phyloP scores from a whole-genome alignment of 306 rosid species.

The Gillenia trifoliata region DNA sequence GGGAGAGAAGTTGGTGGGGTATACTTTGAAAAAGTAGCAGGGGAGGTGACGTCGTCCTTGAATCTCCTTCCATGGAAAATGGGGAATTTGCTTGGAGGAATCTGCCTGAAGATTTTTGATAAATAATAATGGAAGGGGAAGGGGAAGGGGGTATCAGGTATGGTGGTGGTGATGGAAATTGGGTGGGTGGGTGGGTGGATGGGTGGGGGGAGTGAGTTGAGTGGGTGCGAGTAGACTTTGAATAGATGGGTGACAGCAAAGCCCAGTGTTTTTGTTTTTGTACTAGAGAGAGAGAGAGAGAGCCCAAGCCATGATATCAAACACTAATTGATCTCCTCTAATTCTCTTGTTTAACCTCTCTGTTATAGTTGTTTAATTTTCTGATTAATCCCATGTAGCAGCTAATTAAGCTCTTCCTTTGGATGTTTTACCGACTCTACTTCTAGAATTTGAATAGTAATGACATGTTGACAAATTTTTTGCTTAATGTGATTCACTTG shows the following conservation, averaged over 20 bases:
- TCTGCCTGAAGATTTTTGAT: constrained; percentile 60
- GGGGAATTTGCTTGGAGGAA: constrained; percentile 34
- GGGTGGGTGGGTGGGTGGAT: constrained; percentile 14
- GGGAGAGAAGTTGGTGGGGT: constrained; percentile 23
- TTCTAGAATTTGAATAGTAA: background rate
- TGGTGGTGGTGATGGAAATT: constrained; percentile 9
- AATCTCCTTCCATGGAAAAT: constrained; percentile 7
- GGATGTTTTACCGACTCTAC: background rate
- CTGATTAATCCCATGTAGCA: background rate
- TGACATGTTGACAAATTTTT: background rate
- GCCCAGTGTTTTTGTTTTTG: background rate
- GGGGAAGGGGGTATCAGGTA: constrained; percentile 1
- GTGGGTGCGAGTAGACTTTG: constrained; percentile 20
- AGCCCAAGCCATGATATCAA: background rate
- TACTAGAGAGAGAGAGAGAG: constrained; percentile 8
- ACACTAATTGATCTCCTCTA: background rate
- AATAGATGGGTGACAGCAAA: constrained; percentile 23
- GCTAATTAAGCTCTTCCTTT: background rate
- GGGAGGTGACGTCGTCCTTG: constrained; percentile 19
- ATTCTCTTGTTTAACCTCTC: background rate
- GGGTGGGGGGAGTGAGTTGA: constrained; percentile 19
- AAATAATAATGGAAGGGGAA: constrained; percentile 33
- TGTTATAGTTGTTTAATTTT: background rate
- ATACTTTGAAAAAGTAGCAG: background rate
- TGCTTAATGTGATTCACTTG: background rate